phyloP scores from a whole-genome alignment of 1,139 yeast genomes.

The Pichia sp. region DNA sequence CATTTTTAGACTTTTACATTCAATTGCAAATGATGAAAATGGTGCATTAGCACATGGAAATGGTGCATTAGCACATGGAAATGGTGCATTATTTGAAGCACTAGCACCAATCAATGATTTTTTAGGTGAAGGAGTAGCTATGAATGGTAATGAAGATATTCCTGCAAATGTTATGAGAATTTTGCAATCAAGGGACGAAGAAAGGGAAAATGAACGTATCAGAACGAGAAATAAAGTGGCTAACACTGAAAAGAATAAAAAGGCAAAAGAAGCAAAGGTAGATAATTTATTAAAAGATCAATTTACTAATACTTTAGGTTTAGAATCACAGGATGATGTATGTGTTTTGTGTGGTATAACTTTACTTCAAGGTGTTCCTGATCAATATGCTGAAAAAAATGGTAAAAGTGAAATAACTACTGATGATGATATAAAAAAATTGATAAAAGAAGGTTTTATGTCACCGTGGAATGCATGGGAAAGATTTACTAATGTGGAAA shows the following conservation, averaged over 20 bases:
- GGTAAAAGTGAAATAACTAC: constrained; percentile 18
- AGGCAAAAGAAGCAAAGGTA: constrained; percentile 27
- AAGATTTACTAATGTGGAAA: constrained; percentile 47
- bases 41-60: too few species aligned
- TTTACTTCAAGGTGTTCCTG: constrained; percentile 67
- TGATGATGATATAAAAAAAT: constrained; percentile 17
- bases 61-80: neutral
- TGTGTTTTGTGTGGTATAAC: constrained; percentile 69
- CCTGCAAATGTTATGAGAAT: constrained; percentile 33
- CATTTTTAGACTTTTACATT: constrained; percentile 4
- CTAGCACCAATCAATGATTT: too few species aligned
- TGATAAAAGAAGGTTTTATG: constrained; percentile 30
- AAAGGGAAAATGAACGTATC: constrained; percentile 27
- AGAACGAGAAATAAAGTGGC: constrained; percentile 26
- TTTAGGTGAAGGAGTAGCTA: neutral
- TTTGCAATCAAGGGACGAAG: constrained; percentile 28
- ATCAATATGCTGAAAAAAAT: constrained; percentile 35
- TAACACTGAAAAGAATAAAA: constrained; percentile 27
- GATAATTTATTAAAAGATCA: constrained; percentile 22
- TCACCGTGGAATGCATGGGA: constrained; percentile 62
- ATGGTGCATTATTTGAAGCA: constrained; percentile 2
- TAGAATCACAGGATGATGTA: constrained; percentile 33
- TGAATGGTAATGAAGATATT: constrained; percentile 19
- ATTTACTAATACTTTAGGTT: constrained; percentile 35
- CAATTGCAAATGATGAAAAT: neutral